phyloP scores from a whole-genome alignment of 2,329 filamentous ascomycete genomes.

The Xylariaceae sp. region DNA sequence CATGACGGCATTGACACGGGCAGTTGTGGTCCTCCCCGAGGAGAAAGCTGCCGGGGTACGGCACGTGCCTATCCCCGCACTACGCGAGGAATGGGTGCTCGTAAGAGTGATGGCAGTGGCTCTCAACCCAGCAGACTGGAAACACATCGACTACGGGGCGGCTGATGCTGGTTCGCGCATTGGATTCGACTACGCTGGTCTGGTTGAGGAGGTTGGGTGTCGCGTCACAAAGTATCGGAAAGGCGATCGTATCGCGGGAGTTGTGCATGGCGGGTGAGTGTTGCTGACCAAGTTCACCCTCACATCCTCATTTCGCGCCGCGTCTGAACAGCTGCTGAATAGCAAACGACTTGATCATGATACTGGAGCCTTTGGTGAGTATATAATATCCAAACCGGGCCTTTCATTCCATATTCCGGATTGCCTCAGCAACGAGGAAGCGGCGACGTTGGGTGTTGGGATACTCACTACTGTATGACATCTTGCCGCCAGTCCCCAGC shows the following conservation, averaged over 20 bases:
- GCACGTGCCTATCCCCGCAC: constrained; percentile 17
- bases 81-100: constrained; percentile 26
- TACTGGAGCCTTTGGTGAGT: constrained; percentile 40
- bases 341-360: constrained; percentile 23
- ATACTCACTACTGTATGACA: constrained; percentile 36
- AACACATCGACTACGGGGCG: constrained; percentile 21
- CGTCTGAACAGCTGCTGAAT: too few relatives aligned
- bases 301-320: background rate
- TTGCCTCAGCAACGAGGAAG: constrained; percentile 41
- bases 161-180: constrained; percentile 16
- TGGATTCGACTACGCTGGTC: constrained; percentile 44
- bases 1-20: too few relatives aligned
- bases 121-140: constrained; percentile 34
- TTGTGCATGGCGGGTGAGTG: constrained; percentile 14
- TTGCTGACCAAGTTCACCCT: background rate
- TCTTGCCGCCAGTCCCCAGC: background rate
- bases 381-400: constrained; percentile 36
- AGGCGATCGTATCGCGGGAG: constrained; percentile 44
- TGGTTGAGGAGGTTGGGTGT: constrained; percentile 41
- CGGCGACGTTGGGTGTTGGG: constrained; percentile 38
- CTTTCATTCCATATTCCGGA: constrained; percentile 43
- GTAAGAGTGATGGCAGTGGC: constrained; percentile 31
- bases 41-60: constrained; percentile 3
- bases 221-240: constrained; percentile 42
- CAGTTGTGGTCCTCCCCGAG: too few relatives aligned